These are phyloP conservation scores for Synchytrium microbalum DNA, from an alignment of 371 early-diverging fungal genomes.

Conservation along the genomic window DNA sequence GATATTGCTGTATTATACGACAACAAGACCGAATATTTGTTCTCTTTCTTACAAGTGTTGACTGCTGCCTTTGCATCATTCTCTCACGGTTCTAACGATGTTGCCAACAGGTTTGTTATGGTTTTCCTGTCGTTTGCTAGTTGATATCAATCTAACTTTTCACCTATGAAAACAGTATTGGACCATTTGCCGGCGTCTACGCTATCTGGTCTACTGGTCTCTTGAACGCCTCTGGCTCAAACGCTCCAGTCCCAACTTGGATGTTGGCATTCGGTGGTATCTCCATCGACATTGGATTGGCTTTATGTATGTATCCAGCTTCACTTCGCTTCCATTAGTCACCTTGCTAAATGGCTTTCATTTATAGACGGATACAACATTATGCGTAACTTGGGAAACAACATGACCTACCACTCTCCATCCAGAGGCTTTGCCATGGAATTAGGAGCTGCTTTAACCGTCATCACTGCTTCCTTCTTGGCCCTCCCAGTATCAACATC, in stretches of 20 bases:
- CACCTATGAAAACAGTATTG: constrained; percentile 86
- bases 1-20: constrained; percentile 47
- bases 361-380: constrained; percentile 29
- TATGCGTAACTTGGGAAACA: constrained; percentile 62
- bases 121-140: too few relatives aligned
- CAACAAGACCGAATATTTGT: constrained; percentile 71
- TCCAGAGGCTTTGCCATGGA: constrained; percentile 79
- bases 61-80: constrained; percentile 82
- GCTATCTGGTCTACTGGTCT: constrained; percentile 57
- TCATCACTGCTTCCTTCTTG: constrained; percentile 74
- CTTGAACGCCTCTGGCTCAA: constrained; percentile 38
- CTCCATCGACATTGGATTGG: constrained; percentile 73
- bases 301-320: too few relatives aligned
- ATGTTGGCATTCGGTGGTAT: constrained; percentile 69
- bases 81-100: constrained; percentile 86
- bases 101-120: too few relatives aligned
- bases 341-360: too few relatives aligned
- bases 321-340: neutral
- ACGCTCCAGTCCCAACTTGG: constrained; percentile 63
- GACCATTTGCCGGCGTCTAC: constrained; percentile 67
- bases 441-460: constrained; percentile 72
- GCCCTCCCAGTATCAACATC: constrained; percentile 82
- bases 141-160: too few relatives aligned
- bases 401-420: constrained; percentile 78
- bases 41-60: constrained; percentile 74